These are phyloP conservation scores for Selenicereus undatus DNA, from an alignment of 148 eudicot genomes.

Conservation along the genomic window DNA sequence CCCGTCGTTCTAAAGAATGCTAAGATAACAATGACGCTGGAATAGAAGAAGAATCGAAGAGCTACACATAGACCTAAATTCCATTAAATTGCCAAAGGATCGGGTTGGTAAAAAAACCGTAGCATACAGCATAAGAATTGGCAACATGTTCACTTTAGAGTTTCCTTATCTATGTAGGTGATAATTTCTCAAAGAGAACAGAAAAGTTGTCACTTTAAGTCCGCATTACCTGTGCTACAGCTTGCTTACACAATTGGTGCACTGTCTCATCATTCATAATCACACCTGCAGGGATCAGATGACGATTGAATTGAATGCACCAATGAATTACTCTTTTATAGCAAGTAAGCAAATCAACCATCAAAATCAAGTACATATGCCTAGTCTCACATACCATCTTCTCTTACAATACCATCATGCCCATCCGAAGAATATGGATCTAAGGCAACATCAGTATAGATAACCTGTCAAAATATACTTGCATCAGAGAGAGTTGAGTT, in stretches of 20 bases:
- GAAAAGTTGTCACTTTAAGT: neutral
- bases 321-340: neutral
- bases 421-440: conserved; percentile 99
- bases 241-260: conserved; percentile 93
- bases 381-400: conserved; percentile 59
- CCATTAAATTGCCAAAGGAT: neutral
- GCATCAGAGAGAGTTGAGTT: conserved; percentile 7
- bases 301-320: neutral
- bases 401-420: conserved; percentile 97
- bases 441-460: conserved; percentile 93
- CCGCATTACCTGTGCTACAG: conserved; percentile 78
- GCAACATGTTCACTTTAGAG: neutral
- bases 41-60: neutral
- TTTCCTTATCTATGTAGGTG: neutral
- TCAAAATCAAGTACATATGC: neutral
- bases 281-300: conserved; percentile 53
- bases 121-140: neutral
- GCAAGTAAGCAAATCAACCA: neutral
- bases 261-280: conserved; percentile 98
- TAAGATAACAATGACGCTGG: neutral
- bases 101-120: neutral
- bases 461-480: conserved; percentile 41
- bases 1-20: neutral
- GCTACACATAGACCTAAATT: neutral
- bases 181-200: neutral